Base-by-base conservation (phyloP, 2,329 filamentous ascomycete species). In the Cryphonectria nitschkei region DNA sequence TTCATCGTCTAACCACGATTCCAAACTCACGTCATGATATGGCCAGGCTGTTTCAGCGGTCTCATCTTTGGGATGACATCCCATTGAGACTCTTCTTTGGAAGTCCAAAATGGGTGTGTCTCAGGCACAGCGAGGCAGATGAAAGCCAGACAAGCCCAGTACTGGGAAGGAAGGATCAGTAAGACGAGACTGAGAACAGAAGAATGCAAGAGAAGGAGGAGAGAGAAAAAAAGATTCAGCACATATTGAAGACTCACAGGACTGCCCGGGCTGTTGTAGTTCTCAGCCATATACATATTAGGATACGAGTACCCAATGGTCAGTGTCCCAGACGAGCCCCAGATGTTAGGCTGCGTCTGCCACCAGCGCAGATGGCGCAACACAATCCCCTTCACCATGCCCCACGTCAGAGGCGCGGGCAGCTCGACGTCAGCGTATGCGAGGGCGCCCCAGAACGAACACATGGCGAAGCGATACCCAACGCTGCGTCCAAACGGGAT, bases 381-480 rank as follows among this genome's bases (percentile, higher is more conserved):
- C 54, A 94, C 85, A 19, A 95, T 86, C 2, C 93, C 92, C 79
- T 93, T 94, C 22, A 94, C 90, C 75, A 93, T 91, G 2, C 93
- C 92, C 92, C 92, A 94, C 2, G 89, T 92, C 68, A 95, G 81
- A 0, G 92, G 92, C 9, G 84, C 84, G 0, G 92, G 92, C 6
- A 94, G 84, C 68, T 93, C 90, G 66, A 94, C 89, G 74, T 90
- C 90, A 4, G 92, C 92, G 76, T 93, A 94, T 0, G 91, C 93
- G 39, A 94, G 81, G 0, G 92, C 90, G 16, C 91, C 90, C 92
- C 92, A 95, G 81, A 95, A 95, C 0, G 89, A 92, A n/a, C 91
- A 90, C 89, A 94, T 94, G 65, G 92, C 92, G 79, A 94, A 95
- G n/a, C 92, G 88, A 78, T 95, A 95, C 8, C 91, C 93, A 65